These are phyloP conservation scores for Solanum virginianum DNA, from an alignment of 257 asterid genomes.

Conservation along the genomic window DNA sequence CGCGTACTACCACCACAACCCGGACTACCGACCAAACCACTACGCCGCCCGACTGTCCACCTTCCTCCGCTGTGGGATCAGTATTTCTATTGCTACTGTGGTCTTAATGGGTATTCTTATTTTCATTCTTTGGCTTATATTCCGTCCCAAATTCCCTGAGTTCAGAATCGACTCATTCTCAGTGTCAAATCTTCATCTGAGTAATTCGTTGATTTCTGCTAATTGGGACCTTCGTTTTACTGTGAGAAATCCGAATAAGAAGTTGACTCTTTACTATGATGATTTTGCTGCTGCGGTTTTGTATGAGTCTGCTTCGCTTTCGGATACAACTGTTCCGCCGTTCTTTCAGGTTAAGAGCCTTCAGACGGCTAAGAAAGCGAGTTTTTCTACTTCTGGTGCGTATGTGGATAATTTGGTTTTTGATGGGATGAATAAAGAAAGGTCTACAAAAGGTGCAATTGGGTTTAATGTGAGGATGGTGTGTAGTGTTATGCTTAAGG, in stretches of 20 bases:
- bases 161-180: conserved; percentile 59
- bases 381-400: conserved; percentile 41
- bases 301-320: conserved; percentile 14
- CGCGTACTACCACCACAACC: conserved; percentile 24
- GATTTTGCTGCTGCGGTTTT: conserved; percentile 27
- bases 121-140: conserved; percentile 72
- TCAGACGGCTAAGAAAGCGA: conserved; percentile 43
- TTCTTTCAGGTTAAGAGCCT: conserved; percentile 49
- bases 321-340: conserved; percentile 49
- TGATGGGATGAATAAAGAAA: conserved; percentile 37
- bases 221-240: conserved; percentile 43
- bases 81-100: conserved; percentile 31
- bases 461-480: conserved; percentile 53
- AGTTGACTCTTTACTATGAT: conserved; percentile 46
- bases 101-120: conserved; percentile 40
- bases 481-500: conserved; percentile 49
- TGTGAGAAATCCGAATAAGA: conserved; percentile 68
- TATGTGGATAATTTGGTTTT: conserved; percentile 29
- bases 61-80: conserved; percentile 67
- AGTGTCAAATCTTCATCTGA: conserved; percentile 41
- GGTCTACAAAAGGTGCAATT: conserved; percentile 23
- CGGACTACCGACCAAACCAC: conserved; percentile 17
- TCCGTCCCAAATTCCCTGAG: conserved; percentile 79
- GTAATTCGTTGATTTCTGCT: conserved; percentile 27
- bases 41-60: too few relatives aligned